Base-by-base conservation (phyloP, 2,329 filamentous ascomycete species). In the Trichothecium sympodiale region DNA sequence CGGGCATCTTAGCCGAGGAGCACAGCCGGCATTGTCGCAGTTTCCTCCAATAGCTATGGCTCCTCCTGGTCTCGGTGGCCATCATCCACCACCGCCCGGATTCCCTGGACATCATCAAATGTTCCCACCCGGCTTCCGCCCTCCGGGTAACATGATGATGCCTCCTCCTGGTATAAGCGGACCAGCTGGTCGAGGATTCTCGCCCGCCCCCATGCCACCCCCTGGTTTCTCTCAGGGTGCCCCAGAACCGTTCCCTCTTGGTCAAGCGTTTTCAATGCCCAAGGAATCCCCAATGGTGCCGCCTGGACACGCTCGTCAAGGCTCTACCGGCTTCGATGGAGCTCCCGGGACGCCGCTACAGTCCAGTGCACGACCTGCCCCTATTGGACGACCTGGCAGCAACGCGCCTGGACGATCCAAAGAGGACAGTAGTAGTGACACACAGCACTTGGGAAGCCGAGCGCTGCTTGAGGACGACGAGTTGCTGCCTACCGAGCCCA, bases 311-410 rank as follows among this genome's bases (percentile, higher is more conserved):
- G 81, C 81, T 8, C 73, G 87, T 42, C 85, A 93, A 46, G 70
- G 75, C 9, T 94, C 86, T 5, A 68, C 67, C 10, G 79, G 80
- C 10, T 76, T 80, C 41, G 82, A 88, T 8, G 64, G 65, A n/a
- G 46, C 56, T 4, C 52, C 61, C 7, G 57, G 61, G 17, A 57
- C 66, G 9, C 65, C 74, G 36, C 68, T 79, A 25, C 80, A 86
- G 43, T 83, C 84, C 2, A 89, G 93, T 41, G 73, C 80, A 31
- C 74, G 87, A 36, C 89, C 88, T 17, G 76, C 83, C 17, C 89
- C 89, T 1, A 95, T 96, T 43, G 85, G 89, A 42, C 75, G 87
- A 25, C 89, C 91, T 1, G 79, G 80, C 13, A 94, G 87, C 54
- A 75, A 74, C 17, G 69, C 68, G 13, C 67, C 72, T 32, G 71